Percentiles rank a stretch among this genome's conserved stretches.
Evolutionary conservation across 208 protist species (phyloP).

Genomic region (Tritrichomonas foetus): DNA sequence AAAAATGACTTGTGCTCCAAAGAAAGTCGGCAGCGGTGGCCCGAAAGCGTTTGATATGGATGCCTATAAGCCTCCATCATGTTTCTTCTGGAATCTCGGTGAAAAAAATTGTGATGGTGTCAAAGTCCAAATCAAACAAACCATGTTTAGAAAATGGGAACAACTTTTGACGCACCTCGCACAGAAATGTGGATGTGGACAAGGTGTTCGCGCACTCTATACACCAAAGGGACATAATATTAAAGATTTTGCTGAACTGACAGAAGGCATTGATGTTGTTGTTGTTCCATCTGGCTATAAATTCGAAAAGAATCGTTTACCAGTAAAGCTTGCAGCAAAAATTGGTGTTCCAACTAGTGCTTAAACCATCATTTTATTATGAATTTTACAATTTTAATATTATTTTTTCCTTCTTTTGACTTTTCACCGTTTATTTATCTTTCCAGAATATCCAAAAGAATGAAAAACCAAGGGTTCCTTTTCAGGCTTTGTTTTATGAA

Average conservation of each 20-base stretch:
- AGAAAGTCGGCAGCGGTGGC: neutral
- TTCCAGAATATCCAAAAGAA: no score
- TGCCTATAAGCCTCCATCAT: neutral
- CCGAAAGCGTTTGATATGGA: neutral
- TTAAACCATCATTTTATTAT: no score
- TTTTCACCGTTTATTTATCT: no score
- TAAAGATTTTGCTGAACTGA: constrained; percentile 4
- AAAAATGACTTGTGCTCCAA: constrained; percentile 39
- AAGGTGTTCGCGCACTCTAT: neutral
- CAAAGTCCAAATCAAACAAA: neutral
- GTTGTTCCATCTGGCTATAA: neutral
- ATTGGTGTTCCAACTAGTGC: no score
- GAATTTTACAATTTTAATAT: no score
- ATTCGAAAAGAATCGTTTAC: neutral
- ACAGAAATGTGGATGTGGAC: neutral
- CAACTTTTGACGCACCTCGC: neutral
- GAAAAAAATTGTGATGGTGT: constrained; percentile 37
- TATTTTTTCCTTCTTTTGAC: no score
- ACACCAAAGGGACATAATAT: neutral
- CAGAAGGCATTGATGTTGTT: neutral
- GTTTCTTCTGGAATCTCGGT: constrained; percentile 25
- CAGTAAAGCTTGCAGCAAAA: neutral
- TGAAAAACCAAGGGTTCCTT: no score
- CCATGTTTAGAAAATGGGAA: neutral
- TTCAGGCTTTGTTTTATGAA: no score